phyloP scores from a whole-genome alignment of 306 rosid species.

The Rosa multiflora region DNA sequence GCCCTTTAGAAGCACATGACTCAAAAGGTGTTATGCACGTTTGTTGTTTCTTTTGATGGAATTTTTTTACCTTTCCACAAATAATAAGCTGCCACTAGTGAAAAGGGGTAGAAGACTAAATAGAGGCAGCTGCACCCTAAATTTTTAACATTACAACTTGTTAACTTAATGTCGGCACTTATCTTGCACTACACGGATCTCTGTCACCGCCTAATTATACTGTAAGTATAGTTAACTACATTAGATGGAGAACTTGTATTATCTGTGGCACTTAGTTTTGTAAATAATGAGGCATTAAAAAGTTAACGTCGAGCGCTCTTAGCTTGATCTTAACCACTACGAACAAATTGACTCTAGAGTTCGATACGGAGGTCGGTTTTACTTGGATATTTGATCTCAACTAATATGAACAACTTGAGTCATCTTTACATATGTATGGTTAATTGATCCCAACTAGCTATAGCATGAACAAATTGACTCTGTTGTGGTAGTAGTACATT shows the following conservation, averaged over 20 bases:
- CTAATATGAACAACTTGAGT: too few relatives aligned
- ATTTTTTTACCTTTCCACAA: constrained; percentile 5
- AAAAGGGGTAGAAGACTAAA: constrained; percentile 36
- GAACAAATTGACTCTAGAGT: neutral
- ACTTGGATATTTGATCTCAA: too few relatives aligned
- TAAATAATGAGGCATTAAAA: too few relatives aligned
- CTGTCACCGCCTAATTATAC: neutral
- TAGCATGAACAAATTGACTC: too few relatives aligned
- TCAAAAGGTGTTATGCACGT: constrained; percentile 14
- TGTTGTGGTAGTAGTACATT: neutral
- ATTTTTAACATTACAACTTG: neutral
- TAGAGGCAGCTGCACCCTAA: constrained; percentile 31
- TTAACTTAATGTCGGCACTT: neutral
- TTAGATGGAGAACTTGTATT: too few relatives aligned
- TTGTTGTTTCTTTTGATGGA: constrained; percentile 7
- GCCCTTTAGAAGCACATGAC: constrained; percentile 32
- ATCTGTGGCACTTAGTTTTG: neutral
- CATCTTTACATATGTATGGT: too few relatives aligned
- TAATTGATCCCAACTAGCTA: too few relatives aligned
- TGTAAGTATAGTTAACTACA: neutral
- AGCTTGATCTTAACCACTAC: neutral
- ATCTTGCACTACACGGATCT: neutral
- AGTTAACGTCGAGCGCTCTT: neutral
- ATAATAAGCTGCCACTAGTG: constrained; percentile 14
- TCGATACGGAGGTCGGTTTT: neutral